phyloP scores from a whole-genome alignment of 345 rosid species.

The Sonneratia caseolaris region DNA sequence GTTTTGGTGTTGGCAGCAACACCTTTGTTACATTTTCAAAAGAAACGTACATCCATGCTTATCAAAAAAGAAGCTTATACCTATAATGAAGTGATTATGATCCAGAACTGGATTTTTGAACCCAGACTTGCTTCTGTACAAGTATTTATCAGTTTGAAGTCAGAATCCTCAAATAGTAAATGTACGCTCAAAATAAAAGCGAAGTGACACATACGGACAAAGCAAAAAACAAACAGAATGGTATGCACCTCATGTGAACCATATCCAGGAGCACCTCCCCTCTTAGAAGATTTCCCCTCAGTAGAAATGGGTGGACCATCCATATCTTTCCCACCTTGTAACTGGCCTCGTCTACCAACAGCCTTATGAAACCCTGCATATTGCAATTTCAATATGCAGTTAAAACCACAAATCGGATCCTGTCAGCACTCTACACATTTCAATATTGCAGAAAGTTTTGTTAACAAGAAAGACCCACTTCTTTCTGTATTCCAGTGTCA shows the following conservation, averaged over 20 bases:
- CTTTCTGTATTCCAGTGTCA: neutral
- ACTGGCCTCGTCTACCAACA: slow-evolving; percentile 7
- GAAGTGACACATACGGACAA: neutral
- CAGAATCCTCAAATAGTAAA: neutral
- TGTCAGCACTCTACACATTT: neutral
- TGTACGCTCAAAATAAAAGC: neutral
- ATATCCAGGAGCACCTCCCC: slow-evolving; percentile 26
- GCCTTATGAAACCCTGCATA: slow-evolving; percentile 13
- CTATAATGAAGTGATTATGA: slow-evolving; percentile 14
- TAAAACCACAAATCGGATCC: neutral
- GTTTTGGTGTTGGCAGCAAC: neutral
- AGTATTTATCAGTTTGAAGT: neutral
- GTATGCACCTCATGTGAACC: slow-evolving; percentile 34
- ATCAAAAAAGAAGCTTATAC: neutral
- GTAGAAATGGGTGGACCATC: slow-evolving; percentile 7
- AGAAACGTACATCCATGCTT: neutral
- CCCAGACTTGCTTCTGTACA: slow-evolving; percentile 52
- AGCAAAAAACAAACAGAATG: neutral
- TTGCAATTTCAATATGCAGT: neutral
- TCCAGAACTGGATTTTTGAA: slow-evolving; percentile 39
- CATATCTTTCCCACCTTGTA: slow-evolving; percentile 4
- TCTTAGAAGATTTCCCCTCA: slow-evolving; percentile 22
- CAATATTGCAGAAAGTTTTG: neutral
- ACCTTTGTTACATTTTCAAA: too few relatives aligned
- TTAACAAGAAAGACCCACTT: neutral